Conservation (phyloP, 2,329 filamentous ascomycete species). For the Coniochaeta prunicola region DNA sequence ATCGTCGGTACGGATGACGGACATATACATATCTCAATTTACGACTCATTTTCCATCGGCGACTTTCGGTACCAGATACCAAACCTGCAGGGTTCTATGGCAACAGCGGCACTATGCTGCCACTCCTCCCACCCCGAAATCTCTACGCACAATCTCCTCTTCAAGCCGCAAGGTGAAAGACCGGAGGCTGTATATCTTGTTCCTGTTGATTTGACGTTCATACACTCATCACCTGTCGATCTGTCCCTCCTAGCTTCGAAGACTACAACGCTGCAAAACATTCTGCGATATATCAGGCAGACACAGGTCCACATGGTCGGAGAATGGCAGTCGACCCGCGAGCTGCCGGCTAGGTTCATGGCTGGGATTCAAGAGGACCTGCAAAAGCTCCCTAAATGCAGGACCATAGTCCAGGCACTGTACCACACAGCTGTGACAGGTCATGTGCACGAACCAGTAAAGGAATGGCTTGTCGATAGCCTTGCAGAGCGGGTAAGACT, state of each 20-base stretch:
- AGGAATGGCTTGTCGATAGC: conserved; percentile 84
- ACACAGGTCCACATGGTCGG: conserved; percentile 69
- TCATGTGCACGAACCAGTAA: conserved; percentile 65
- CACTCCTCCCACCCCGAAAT: conserved; percentile 68
- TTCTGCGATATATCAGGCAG: conserved; percentile 79
- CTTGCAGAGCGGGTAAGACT: conserved; percentile 64
- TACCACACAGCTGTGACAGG: conserved; percentile 84
- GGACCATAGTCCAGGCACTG: conserved; percentile 63
- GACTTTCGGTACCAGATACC: conserved; percentile 45
- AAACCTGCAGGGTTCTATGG: conserved; percentile 4
- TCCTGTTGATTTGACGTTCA: conserved; percentile 76
- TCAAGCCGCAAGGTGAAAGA: conserved; percentile 31
- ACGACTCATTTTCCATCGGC: conserved; percentile 78
- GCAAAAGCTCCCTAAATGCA: conserved; percentile 51
- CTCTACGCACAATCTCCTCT: conserved; percentile 69
- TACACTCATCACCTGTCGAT: conserved; percentile 70
- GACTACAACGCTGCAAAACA: conserved; percentile 77
- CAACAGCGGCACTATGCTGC: conserved; percentile 33
- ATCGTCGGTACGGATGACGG: conserved; percentile 66
- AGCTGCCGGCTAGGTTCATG: conserved; percentile 73
- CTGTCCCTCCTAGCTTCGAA: conserved; percentile 80
- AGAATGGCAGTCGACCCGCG: conserved; percentile 77
- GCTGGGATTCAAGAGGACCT: conserved; percentile 71
- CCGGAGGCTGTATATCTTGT: conserved; percentile 50
- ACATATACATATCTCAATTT: conserved; percentile 69